Conservation (phyloP, 371 early-diverging fungal species). For the Apophysomyces variabilis region DNA sequence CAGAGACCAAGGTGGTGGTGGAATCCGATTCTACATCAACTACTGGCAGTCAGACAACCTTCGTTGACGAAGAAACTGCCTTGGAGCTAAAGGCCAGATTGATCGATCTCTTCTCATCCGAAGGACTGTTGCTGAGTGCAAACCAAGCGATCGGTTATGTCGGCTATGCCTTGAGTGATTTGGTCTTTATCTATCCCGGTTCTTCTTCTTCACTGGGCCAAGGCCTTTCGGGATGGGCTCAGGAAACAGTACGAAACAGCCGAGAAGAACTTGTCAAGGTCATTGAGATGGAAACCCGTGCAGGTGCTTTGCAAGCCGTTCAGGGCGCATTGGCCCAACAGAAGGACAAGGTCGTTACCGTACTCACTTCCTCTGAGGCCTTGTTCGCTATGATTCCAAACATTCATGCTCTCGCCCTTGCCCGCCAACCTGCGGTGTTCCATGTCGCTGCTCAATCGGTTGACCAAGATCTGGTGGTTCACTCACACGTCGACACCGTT, state of each 20-base stretch:
- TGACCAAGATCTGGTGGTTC: slow-evolving; percentile 59
- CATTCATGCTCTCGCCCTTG: slow-evolving; percentile 70
- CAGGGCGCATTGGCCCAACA: slow-evolving; percentile 72
- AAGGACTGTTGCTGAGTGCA: slow-evolving; percentile 53
- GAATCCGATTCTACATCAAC: slow-evolving; percentile 42
- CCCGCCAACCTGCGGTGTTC: slow-evolving; percentile 74
- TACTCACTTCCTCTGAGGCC: slow-evolving; percentile 76
- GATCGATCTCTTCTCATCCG: slow-evolving; percentile 23
- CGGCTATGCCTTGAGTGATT: slow-evolving; percentile 77
- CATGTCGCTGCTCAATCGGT: slow-evolving; percentile 79
- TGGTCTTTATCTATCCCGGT: slow-evolving; percentile 80
- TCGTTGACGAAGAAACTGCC: slow-evolving; percentile 49
- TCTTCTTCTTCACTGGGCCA: slow-evolving; percentile 60
- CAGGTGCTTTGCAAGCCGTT: slow-evolving; percentile 82
- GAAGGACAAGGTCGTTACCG: slow-evolving; percentile 50
- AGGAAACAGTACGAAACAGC: slow-evolving; percentile 61
- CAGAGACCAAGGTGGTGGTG: slow-evolving; percentile 30
- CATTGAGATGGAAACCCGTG: slow-evolving; percentile 75
- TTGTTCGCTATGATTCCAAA: slow-evolving; percentile 83
- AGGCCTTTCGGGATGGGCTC: slow-evolving; percentile 64
- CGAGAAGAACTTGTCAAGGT: slow-evolving; percentile 67
- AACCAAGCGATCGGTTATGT: slow-evolving; percentile 76
- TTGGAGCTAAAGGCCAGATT: slow-evolving; percentile 41
- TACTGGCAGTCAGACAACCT: slow-evolving; percentile 47
- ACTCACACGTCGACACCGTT: slow-evolving; percentile 66